Evolutionary conservation across 192 early-diverging fungal species (phyloP).

Genomic region (Podila minutissima): DNA sequence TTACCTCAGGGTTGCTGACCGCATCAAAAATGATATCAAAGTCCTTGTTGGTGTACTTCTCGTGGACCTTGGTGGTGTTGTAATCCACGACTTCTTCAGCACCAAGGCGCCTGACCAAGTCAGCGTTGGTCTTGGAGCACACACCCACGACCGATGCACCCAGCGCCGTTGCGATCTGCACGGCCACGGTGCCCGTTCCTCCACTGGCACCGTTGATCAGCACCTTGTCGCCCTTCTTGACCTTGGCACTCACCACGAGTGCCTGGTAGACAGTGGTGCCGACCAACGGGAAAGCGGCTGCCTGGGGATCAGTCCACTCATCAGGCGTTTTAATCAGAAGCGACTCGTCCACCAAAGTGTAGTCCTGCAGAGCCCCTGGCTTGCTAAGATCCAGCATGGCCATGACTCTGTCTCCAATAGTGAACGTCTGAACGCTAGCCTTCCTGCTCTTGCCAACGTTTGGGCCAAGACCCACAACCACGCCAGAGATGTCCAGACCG

Average conservation of each 20-base stretch:
- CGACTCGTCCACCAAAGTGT: constrained; percentile 15
- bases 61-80: constrained; percentile 30
- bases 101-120: constrained; percentile 53
- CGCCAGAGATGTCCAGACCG: constrained; percentile 33
- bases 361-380: constrained; percentile 27
- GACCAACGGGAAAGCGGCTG: constrained; percentile 39
- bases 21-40: constrained; percentile 58
- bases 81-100: constrained; percentile 66
- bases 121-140: constrained; percentile 56
- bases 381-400: constrained; percentile 20
- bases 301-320: constrained; percentile 17
- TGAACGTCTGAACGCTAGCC: neutral
- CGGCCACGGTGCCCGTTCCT: constrained; percentile 49
- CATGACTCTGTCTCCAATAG: constrained; percentile 50
- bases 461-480: constrained; percentile 32
- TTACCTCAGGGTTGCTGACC: constrained; percentile 48
- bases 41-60: constrained; percentile 6
- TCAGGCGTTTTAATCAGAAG: constrained; percentile 17
- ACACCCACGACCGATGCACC: constrained; percentile 63
- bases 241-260: constrained; percentile 9
- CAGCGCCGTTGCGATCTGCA: constrained; percentile 60
- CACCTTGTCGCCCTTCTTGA: constrained; percentile 50
- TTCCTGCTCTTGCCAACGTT: constrained; percentile 13
- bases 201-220: constrained; percentile 63
- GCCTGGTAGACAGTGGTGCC: constrained; percentile 33